Percentiles rank a stretch among this genome's conserved stretches.
phyloP scores from a whole-genome alignment of 306 rosid species.

The Citrullus colocynthis region DNA sequence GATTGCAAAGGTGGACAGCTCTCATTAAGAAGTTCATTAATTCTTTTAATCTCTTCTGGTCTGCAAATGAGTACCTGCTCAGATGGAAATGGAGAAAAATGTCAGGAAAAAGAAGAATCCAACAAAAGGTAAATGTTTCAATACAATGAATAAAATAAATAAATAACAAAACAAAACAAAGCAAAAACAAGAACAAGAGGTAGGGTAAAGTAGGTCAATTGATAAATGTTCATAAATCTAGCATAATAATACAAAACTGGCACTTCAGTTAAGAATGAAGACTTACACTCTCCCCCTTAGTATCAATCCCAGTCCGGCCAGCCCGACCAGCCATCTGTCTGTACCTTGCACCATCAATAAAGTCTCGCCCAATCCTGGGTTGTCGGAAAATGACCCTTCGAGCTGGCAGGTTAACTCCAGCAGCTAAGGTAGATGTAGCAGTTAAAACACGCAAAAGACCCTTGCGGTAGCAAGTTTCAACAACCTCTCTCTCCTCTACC shows the following conservation, averaged over 20 bases:
- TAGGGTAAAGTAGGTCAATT: neutral
- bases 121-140: neutral
- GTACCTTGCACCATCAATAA: constrained; percentile 88
- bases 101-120: neutral
- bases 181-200: neutral
- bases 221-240: neutral
- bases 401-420: constrained; percentile 96
- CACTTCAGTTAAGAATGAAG: neutral
- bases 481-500: constrained; percentile 97
- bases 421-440: constrained; percentile 97
- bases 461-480: constrained; percentile 86
- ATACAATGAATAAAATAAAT: neutral
- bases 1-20: constrained; percentile 77
- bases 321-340: constrained; percentile 98
- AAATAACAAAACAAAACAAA: too few relatives aligned
- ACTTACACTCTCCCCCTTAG: constrained; percentile 94
- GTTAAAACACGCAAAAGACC: constrained; percentile 88
- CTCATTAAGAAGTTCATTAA: constrained; percentile 62
- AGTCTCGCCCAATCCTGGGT: constrained; percentile 85
- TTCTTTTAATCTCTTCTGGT: constrained; percentile 72
- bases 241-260: neutral
- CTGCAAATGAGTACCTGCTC: constrained; percentile 74
- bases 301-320: constrained; percentile 97
- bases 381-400: constrained; percentile 96
- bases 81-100: constrained; percentile 3